These are phyloP conservation scores for Alternaria longipes DNA, from an alignment of 2,329 filamentous ascomycete species.

Conservation along the genomic window DNA sequence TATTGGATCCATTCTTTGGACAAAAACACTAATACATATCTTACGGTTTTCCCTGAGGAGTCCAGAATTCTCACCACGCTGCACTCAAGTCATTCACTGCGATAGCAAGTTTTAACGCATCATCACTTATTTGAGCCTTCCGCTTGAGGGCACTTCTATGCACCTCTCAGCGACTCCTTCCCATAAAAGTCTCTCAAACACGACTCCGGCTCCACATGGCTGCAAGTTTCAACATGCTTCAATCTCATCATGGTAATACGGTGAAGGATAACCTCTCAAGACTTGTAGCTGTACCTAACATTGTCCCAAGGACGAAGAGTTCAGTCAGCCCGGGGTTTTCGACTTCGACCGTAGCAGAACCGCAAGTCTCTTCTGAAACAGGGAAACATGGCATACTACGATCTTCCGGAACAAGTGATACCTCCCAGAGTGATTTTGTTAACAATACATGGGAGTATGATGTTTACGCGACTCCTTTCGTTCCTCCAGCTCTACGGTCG, in stretches of 20 bases:
- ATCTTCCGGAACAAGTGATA: neutral
- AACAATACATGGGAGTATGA: slow-evolving; percentile 20
- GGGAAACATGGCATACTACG: neutral
- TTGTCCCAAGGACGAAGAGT: neutral
- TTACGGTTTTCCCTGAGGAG: neutral
- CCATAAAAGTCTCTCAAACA: neutral
- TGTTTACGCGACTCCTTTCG: slow-evolving; percentile 35
- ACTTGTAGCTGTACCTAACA: slow-evolving; percentile 15
- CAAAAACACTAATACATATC: neutral
- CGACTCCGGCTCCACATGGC: too few species aligned
- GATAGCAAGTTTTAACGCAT: neutral
- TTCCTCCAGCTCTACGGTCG: slow-evolving; percentile 21
- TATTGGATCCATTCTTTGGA: neutral
- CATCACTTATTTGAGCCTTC: neutral
- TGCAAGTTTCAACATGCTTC: neutral
- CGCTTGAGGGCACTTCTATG: neutral
- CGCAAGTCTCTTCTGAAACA: neutral
- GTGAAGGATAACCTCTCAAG: slow-evolving; percentile 2
- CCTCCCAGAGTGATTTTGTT: neutral
- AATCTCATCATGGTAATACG: neutral
- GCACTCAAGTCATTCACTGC: neutral
- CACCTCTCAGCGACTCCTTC: neutral
- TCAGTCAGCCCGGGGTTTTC: neutral
- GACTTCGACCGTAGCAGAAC: neutral
- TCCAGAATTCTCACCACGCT: neutral